A percentile compares a stretch with the other conserved stretches of the same genome.
These are phyloP conservation scores for Lenwebbia sp. DNA, from an alignment of 345 rosid species.

Conservation along the genomic window DNA sequence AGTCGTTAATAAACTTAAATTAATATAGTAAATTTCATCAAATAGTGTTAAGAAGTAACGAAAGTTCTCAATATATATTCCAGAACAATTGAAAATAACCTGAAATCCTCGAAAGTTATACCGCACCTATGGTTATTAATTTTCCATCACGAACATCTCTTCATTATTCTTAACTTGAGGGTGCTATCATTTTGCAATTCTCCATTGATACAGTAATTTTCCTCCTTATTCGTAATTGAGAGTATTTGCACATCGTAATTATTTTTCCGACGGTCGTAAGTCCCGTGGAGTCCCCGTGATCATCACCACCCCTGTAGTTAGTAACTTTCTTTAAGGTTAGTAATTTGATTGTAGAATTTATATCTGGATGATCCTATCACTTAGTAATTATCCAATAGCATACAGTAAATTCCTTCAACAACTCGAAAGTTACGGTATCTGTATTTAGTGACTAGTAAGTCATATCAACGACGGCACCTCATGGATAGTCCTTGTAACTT, in stretches of 20 bases:
- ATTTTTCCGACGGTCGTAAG: background rate
- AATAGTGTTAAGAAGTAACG: fast-evolving
- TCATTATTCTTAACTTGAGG: background rate
- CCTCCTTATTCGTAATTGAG: fast-evolving
- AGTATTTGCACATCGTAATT: background rate
- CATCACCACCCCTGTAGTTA: background rate
- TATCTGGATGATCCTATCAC: background rate
- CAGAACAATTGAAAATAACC: background rate
- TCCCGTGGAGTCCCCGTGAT: background rate
- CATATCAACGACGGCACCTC: background rate
- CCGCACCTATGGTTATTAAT: background rate
- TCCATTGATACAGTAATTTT: background rate
- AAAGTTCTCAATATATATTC: background rate
- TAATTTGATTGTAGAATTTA: background rate
- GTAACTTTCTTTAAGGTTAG: background rate
- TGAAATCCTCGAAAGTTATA: fast-evolving
- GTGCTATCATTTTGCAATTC: background rate
- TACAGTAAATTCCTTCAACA: background rate
- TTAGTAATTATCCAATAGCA: background rate
- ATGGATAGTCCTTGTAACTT: background rate
- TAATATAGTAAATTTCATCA: background rate
- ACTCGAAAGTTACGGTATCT: background rate
- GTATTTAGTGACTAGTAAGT: background rate
- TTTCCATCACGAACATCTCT: background rate
- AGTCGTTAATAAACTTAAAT: background rate